Evolutionary conservation across 768 basidiomycete genomes (phyloP), one percentile per base, ranked within the genome.

Genomic region (Boletus vermiculosoides): DNA sequence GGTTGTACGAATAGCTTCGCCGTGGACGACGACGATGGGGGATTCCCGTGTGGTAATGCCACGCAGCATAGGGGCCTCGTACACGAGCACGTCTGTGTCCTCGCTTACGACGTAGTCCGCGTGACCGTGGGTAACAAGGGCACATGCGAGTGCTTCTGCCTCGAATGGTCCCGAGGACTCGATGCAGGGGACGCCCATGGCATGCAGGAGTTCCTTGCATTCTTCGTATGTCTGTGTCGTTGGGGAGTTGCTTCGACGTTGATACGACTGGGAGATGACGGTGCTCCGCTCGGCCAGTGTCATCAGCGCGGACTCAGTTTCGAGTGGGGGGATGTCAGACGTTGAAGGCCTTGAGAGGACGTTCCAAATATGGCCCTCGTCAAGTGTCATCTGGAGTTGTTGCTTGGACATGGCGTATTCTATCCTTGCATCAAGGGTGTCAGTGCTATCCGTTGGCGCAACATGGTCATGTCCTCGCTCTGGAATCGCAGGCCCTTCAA

Each of bases 101-200:
- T 97, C 94, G 61, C 90, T 95, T 5, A 83, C 90, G 20, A 96
- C 94, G 66, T 83, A 94, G 72, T 97, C 93, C 0, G 91, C 94
- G 45, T 79, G 66, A 3, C 94, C 94, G 30, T 81, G 75, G 16
- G 85, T 64, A 12, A 91, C 92, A 39, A 96, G 77, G 9, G 88
- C 80, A 6, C 90, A 83, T 0, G 93, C 94, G 34, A 96, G 73
- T 0, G 90, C 92, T 71, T 97, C 94, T 1, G 88, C 94, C 68
- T 97, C 94, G 55, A 81, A 85, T 0, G 87, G 81, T 0, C 86
- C 86, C 0, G 76, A 75, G 10, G 87, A 75, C 18, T 90, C 83
- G 31, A 95, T 69, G 63, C 86, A 88, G 0, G 87, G 87, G 3
- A 94, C 78, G n/a, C 93, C 93, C 88, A 95, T 89, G 0, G 88